Percentiles rank a stretch among this genome's conserved stretches.
Evolutionary conservation across 768 basidiomycete genomes (phyloP).

Genomic region (Pleurotus sapidus): DNA sequence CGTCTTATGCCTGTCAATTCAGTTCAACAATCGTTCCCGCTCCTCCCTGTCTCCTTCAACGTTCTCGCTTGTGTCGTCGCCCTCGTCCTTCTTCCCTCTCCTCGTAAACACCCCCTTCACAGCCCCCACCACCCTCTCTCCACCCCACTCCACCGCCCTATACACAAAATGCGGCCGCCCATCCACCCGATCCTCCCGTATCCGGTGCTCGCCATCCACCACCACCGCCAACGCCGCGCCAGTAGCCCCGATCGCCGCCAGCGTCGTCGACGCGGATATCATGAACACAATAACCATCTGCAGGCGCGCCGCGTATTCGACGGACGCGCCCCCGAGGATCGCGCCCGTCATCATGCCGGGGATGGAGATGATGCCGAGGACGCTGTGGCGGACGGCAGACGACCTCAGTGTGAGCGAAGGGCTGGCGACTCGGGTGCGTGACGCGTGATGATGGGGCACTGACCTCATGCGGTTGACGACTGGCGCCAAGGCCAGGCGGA

Average conservation of each 20-base stretch:
- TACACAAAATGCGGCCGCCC: slow-evolving; percentile 24
- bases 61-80: neutral
- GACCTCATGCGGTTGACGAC: slow-evolving; percentile 88
- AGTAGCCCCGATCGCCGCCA: slow-evolving; percentile 66
- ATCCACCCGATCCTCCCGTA: slow-evolving; percentile 64
- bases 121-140: slow-evolving; percentile 1
- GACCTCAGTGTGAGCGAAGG: too few relatives aligned
- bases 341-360: slow-evolving; percentile 94
- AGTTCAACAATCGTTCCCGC: neutral
- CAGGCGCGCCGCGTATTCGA: slow-evolving; percentile 80
- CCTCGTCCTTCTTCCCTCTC: neutral
- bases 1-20: neutral
- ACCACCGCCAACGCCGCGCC: slow-evolving; percentile 57
- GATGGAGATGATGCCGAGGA: slow-evolving; percentile 75
- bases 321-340: slow-evolving; percentile 80
- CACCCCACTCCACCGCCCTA: slow-evolving; percentile 17
- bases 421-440: too few relatives aligned
- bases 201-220: slow-evolving; percentile 65
- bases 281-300: slow-evolving; percentile 97
- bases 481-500: slow-evolving; percentile 77
- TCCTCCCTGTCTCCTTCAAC: neutral
- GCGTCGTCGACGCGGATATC: slow-evolving; percentile 75
- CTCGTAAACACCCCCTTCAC: neutral
- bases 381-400: slow-evolving; percentile 32
- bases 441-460: neutral